A percentile compares a stretch with the other conserved stretches of the same genome.
phyloP scores from a whole-genome alignment of 2,329 filamentous ascomycete species.

The Fusarium denticulatum region DNA sequence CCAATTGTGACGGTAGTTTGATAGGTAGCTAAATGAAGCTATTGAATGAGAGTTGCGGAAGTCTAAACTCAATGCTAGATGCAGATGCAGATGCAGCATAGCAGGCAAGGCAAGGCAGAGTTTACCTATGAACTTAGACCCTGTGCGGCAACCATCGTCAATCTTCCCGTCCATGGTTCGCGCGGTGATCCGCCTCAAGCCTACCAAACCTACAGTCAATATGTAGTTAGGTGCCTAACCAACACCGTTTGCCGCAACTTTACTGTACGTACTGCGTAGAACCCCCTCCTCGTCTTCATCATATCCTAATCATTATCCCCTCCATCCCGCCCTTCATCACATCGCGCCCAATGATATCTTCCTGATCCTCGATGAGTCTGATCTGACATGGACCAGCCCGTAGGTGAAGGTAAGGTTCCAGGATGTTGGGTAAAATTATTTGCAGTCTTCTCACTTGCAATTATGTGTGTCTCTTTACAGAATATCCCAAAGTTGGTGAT shows the following conservation, averaged over 20 bases:
- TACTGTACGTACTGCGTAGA: background rate
- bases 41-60: conserved; percentile 7
- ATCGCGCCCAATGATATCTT: conserved; percentile 8
- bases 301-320: conserved; percentile 5
- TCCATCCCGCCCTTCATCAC: background rate
- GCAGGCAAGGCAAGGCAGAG: background rate
- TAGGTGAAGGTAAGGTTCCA: conserved; percentile 34
- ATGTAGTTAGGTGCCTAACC: background rate
- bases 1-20: background rate
- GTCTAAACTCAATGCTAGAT: conserved; percentile 17
- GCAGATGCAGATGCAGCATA: conserved; percentile 7
- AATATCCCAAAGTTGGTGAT: conserved; percentile 1
- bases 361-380: conserved; percentile 24
- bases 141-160: conserved; percentile 16
- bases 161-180: conserved; percentile 8
- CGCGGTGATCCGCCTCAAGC: conserved; percentile 13
- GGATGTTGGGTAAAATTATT: conserved; percentile 20
- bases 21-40: background rate
- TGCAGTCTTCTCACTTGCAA: background rate
- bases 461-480: background rate
- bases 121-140: background rate
- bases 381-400: conserved; percentile 40
- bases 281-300: conserved; percentile 18
- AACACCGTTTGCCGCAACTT: background rate
- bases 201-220: background rate